phyloP scores from a whole-genome alignment of 805 yeast genomes.

The Saccharomycopsis oosterbeekiorum region DNA sequence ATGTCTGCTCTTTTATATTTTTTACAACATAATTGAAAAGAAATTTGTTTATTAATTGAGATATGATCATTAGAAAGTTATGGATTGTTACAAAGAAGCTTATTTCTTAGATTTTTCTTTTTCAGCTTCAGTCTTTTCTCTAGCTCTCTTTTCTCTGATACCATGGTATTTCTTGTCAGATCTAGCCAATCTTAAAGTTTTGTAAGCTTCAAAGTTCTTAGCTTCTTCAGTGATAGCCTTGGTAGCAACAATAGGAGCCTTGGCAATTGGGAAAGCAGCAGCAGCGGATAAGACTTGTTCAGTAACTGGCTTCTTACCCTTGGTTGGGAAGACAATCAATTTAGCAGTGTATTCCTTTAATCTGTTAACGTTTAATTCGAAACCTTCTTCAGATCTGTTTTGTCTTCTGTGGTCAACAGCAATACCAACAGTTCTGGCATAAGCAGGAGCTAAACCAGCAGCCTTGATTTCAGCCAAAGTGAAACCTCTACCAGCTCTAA shows the following conservation, averaged over 20 bases:
- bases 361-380: conserved; percentile 91
- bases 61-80: conserved; percentile 1
- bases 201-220: conserved; percentile 73
- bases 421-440: conserved; percentile 97
- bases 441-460: conserved; percentile 85
- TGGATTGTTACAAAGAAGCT: conserved; percentile 5
- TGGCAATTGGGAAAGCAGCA: conserved; percentile 86
- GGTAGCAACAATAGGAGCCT: conserved; percentile 64
- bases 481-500: conserved; percentile 99
- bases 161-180: conserved; percentile 91
- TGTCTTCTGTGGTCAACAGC: conserved; percentile 99
- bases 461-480: conserved; percentile 96
- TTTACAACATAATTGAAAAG: conserved; percentile 1
- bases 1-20: neutral
- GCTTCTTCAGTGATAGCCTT: conserved; percentile 72
- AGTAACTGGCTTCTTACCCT: conserved; percentile 69
- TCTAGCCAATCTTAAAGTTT: conserved; percentile 92
- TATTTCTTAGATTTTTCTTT: conserved; percentile 95
- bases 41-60: conserved; percentile 3
- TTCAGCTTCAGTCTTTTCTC: conserved; percentile 97
- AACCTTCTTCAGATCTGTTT: conserved; percentile 94
- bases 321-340: conserved; percentile 92
- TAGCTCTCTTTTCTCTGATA: conserved; percentile 96
- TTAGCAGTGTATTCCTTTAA: conserved; percentile 93
- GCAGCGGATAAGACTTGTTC: conserved; percentile 66